These are phyloP conservation scores for Teratosphaeria destructans DNA, from an alignment of 2,329 filamentous ascomycete species.

Conservation along the genomic window DNA sequence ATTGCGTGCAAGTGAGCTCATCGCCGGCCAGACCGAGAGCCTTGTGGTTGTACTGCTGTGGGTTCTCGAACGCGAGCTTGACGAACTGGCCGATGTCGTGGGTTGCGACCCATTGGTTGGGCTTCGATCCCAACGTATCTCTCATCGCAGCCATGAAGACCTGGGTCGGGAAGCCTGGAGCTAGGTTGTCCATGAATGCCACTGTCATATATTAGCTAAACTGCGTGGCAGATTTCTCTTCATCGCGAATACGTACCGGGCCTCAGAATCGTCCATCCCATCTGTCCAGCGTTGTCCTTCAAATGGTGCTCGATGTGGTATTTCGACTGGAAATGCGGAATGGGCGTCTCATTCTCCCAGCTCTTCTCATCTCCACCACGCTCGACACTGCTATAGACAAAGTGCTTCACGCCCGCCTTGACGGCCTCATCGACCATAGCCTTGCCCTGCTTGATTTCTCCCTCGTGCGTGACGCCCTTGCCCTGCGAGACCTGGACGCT, in stretches of 20 bases:
- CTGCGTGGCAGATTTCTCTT: neutral
- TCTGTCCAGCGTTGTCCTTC: slow-evolving; percentile 31
- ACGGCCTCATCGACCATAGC: slow-evolving; percentile 49
- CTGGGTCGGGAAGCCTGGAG: slow-evolving; percentile 38
- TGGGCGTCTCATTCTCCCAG: slow-evolving; percentile 43
- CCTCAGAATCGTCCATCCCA: slow-evolving; percentile 9
- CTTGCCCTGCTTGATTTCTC: slow-evolving; percentile 48
- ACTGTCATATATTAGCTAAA: slow-evolving; percentile 26
- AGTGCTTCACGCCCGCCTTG: slow-evolving; percentile 46
- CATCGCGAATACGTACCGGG: slow-evolving; percentile 3
- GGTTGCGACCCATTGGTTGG: slow-evolving; percentile 31
- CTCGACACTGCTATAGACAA: slow-evolving; percentile 56
- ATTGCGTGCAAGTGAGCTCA: slow-evolving; percentile 40
- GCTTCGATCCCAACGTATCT: slow-evolving; percentile 23
- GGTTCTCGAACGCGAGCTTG: slow-evolving; percentile 37
- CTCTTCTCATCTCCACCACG: slow-evolving; percentile 47
- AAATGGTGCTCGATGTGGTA: slow-evolving; percentile 53
- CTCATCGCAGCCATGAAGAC: slow-evolving; percentile 41
- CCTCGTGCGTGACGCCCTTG: slow-evolving; percentile 31
- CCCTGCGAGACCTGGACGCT: slow-evolving; percentile 46
- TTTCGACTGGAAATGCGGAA: slow-evolving; percentile 50
- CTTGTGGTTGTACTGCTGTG: slow-evolving; percentile 36
- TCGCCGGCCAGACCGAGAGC: slow-evolving; percentile 44
- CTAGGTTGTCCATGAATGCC: slow-evolving; percentile 54
- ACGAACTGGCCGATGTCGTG: slow-evolving; percentile 45